Evolutionary conservation across 2,329 filamentous ascomycete genomes (phyloP).

Genomic region (Aspergillus latus): DNA sequence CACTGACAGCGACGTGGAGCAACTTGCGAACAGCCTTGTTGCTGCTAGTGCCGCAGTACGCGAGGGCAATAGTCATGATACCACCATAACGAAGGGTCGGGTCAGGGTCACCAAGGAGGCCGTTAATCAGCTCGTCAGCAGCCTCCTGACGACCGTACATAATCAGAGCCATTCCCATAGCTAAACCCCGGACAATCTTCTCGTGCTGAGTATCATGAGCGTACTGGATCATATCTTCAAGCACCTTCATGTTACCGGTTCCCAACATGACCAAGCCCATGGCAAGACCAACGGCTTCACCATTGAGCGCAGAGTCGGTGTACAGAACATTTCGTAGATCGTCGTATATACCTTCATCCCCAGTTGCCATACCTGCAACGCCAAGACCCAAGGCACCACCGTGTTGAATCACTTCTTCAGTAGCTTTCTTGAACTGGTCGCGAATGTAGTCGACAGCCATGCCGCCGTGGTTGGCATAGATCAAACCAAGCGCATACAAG

Average conservation of each 20-base stretch:
- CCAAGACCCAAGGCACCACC: conserved; percentile 92
- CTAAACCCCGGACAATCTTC: conserved; percentile 95
- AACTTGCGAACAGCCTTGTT: conserved; percentile 98
- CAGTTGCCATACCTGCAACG: conserved; percentile 96
- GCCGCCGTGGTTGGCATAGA: conserved; percentile 95
- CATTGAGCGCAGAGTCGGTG: conserved; percentile 91
- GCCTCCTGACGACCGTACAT: conserved; percentile 97
- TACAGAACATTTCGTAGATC: conserved; percentile 86
- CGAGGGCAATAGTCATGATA: conserved; percentile 97
- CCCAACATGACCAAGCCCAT: conserved; percentile 99
- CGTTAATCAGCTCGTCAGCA: conserved; percentile 91
- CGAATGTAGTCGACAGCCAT: conserved; percentile 63
- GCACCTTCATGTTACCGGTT: conserved; percentile 88
- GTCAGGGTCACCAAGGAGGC: conserved; percentile 88
- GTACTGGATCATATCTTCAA: conserved; percentile 97
- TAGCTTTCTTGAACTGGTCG: conserved; percentile 51
- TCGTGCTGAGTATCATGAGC: conserved; percentile 98
- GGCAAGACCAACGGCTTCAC: conserved; percentile 89
- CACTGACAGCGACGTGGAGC: conserved; percentile 92
- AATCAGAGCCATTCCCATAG: conserved; percentile 95
- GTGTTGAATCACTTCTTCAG: conserved; percentile 85
- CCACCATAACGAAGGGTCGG: conserved; percentile 92
- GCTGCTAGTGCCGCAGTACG: conserved; percentile 95
- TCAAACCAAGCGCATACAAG: conserved; percentile 89
- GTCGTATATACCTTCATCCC: conserved; percentile 85